Conservation (phyloP, 2,329 filamentous ascomycete species). For the Talaromyces sp. region DNA sequence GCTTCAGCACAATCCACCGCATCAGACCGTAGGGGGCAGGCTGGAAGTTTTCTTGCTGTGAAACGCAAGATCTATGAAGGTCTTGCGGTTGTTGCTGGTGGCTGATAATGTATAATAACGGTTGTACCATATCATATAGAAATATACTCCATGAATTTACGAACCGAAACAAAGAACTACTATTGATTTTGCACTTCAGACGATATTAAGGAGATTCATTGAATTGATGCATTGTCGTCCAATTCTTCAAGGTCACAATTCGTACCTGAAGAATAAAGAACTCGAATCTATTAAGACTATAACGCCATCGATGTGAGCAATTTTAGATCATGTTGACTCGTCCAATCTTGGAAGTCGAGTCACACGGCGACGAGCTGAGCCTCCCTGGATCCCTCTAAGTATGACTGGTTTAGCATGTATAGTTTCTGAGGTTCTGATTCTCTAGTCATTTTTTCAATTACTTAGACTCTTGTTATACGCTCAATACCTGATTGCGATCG, state of each 20-base stretch:
- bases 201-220: background rate
- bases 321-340: background rate
- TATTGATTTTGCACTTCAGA: background rate
- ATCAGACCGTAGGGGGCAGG: constrained; percentile 45
- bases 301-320: background rate
- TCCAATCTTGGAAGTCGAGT: background rate
- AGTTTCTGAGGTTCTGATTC: background rate
- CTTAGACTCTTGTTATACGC: background rate
- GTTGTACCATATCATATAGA: constrained; percentile 10
- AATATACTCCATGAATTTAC: constrained; percentile 1
- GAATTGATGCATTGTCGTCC: background rate
- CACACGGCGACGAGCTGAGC: background rate
- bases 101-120: constrained; percentile 13
- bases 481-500: too few relatives aligned
- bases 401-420: background rate
- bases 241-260: background rate
- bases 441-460: background rate
- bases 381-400: background rate
- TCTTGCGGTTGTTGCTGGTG: constrained; percentile 70
- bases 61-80: constrained; percentile 91
- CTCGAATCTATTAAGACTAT: background rate
- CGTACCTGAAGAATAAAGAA: background rate
- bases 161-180: background rate
- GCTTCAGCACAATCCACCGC: constrained; percentile 59
- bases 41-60: constrained; percentile 77